phyloP scores from a whole-genome alignment of 768 basidiomycete species.

The Aureoboletus auriporus region DNA sequence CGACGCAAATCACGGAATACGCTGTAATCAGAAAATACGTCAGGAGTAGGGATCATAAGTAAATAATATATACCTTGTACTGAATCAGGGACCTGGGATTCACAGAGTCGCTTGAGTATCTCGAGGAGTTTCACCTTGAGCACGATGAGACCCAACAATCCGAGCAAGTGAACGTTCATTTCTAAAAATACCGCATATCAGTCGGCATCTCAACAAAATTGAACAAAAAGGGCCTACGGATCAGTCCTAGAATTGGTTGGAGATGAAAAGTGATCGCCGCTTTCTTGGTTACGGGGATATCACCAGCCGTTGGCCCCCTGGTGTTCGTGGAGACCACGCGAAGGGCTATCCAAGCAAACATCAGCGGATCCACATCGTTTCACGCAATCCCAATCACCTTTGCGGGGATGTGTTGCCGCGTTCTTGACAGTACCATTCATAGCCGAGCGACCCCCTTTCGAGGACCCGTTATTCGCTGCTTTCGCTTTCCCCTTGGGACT shows the following conservation, averaged over 20 bases:
- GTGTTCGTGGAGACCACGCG: conserved; percentile 18
- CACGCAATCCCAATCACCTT: conserved; percentile 25
- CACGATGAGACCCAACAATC: conserved; percentile 62
- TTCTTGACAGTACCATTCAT: too few relatives aligned
- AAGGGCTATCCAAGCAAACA: conserved; percentile 3
- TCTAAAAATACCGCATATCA: conserved; percentile 33
- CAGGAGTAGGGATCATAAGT: too few relatives aligned
- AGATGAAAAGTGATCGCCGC: conserved; percentile 19
- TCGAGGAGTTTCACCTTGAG: conserved; percentile 67
- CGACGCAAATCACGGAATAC: conserved; percentile 59
- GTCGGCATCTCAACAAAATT: not conserved
- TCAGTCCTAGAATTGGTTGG: conserved; percentile 38
- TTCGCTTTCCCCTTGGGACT: conserved; percentile 20
- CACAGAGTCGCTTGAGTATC: conserved; percentile 56
- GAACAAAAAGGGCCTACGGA: conserved; percentile 38
- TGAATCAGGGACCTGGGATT: conserved; percentile 38
- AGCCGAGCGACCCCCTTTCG: conserved; percentile 37
- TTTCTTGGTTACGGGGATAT: conserved; percentile 1
- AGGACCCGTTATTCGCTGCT: not conserved
- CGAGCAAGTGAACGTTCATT: conserved; percentile 57
- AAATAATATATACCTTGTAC: conserved; percentile 41
- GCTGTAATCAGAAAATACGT: conserved; percentile 31
- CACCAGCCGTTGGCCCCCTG: conserved; percentile 1
- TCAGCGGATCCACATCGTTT: not conserved
- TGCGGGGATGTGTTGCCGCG: conserved; percentile 32